Evolutionary conservation across 2,329 filamentous ascomycete species (phyloP).

Genomic region (Trichoderma simmonsii): DNA sequence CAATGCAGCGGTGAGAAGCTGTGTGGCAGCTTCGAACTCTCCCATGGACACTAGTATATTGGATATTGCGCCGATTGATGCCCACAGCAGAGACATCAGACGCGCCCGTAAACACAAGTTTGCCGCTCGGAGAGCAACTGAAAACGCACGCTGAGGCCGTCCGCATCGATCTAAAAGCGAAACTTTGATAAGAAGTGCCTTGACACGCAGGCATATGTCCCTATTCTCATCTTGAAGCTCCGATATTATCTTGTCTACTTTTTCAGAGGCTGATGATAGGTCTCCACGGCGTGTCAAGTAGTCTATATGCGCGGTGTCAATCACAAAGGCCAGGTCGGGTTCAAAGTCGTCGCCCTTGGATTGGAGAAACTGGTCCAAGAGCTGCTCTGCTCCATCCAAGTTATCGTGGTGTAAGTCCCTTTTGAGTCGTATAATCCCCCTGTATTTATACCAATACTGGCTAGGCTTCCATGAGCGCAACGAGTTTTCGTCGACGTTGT

Average conservation of each 20-base stretch:
- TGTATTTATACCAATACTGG: conserved; percentile 68
- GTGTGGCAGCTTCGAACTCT: conserved; percentile 65
- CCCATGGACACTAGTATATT: conserved; percentile 66
- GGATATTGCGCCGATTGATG: conserved; percentile 64
- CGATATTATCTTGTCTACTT: conserved; percentile 45
- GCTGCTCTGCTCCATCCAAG: conserved; percentile 48
- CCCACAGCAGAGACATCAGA: conserved; percentile 68
- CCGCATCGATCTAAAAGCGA: conserved; percentile 65
- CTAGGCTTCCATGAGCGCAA: conserved; percentile 73
- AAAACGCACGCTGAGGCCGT: conserved; percentile 71
- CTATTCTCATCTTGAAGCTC: conserved; percentile 44
- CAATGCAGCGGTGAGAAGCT: conserved; percentile 65
- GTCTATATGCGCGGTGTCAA: conserved; percentile 53
- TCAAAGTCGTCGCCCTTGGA: conserved; percentile 50
- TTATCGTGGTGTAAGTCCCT: conserved; percentile 57
- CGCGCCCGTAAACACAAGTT: conserved; percentile 68
- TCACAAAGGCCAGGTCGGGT: conserved; percentile 49
- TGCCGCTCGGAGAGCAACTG: conserved; percentile 70
- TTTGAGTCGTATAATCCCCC: conserved; percentile 63
- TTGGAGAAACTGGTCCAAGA: conserved; percentile 53
- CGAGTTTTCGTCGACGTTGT: conserved; percentile 53
- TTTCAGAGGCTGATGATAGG: conserved; percentile 45
- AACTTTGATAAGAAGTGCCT: conserved; percentile 70
- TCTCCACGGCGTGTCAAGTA: conserved; percentile 48
- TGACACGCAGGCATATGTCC: conserved; percentile 63